These are phyloP conservation scores for Haematococcus lacustris DNA, from an alignment of 139 green algal genomes.

Conservation along the genomic window DNA sequence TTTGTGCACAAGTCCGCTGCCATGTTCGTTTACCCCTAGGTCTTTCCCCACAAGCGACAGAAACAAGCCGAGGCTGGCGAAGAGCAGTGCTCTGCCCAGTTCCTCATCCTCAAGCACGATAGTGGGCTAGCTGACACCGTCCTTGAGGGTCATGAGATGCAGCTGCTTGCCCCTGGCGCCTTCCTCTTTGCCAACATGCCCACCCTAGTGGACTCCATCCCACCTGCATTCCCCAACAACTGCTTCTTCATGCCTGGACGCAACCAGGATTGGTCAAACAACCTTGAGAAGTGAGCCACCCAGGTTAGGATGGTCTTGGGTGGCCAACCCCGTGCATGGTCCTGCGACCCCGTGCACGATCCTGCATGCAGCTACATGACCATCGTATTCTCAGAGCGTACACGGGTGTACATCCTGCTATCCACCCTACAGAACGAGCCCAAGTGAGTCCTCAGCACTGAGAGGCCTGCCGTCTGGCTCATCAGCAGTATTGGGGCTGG, in stretches of 20 bases:
- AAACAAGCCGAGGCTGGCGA: background rate
- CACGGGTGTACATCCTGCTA: background rate
- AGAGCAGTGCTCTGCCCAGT: background rate
- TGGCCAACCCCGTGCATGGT: background rate
- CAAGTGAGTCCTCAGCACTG: background rate
- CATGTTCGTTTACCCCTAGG: too few relatives aligned
- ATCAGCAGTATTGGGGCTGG: too few relatives aligned
- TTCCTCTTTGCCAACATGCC: background rate
- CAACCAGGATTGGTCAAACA: background rate
- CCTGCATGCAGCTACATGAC: constrained; percentile 5
- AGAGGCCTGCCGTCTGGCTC: too few relatives aligned
- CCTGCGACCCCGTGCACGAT: background rate
- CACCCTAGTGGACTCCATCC: background rate
- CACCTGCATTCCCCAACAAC: background rate
- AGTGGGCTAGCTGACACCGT: background rate
- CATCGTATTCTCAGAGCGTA: background rate
- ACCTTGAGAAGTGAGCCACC: background rate
- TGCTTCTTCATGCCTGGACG: background rate
- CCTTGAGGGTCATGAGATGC: background rate
- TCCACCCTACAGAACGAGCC: background rate
- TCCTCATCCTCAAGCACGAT: background rate
- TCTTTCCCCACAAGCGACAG: too few relatives aligned
- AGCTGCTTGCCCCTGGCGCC: background rate
- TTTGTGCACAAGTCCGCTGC: too few relatives aligned
- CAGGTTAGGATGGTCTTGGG: background rate